Evolutionary conservation across 2,329 filamentous ascomycete genomes (phyloP), one percentile per base, ranked within the genome.

Genomic region (Tolypocladium endophyticum): DNA sequence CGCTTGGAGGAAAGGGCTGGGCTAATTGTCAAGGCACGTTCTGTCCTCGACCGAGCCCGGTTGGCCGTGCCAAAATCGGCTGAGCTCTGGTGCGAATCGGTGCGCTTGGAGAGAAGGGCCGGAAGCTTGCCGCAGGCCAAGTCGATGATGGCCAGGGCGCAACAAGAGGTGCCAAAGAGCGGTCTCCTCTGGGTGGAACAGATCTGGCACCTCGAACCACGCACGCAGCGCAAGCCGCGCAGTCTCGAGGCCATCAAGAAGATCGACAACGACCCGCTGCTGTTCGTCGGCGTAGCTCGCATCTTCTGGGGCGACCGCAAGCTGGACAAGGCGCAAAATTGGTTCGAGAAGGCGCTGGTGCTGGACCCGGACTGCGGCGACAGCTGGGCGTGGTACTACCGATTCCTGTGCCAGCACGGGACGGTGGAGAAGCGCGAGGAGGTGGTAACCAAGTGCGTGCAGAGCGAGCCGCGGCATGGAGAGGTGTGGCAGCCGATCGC

Each of bases 311-410:
- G 84, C 12, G 94, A 99, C 76, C 83, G 94, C 59, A 87, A 88
- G 70, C 81, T 99, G 30, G 94, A 97, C 66, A 96, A 97, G 73
- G 93, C 94, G 3, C 89, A 92, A 74, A 92, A 85, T 64, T 99
- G 94, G 94, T 99, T 99, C 73, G 92, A 97, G 75, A 96, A 96
- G 75, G 94, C 94, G 0, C 86, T 97, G 59, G 81, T 96, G 58
- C 79, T 94, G 16, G 92, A 99, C 69, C 85, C 87, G 41, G 92
- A 97, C 72, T 77, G 86, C 57, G 94, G 94, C 57, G 95, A 99
- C 76, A 89, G 87, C 14, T 99, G 95, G 95, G 93, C 92, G 25
- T 99, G 93, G 93, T 99, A 97, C 74, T 94, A 92, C 74, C 92
- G 93, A 73, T 99, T 97, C 72, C 71, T 97, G 64, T 72, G 86